phyloP scores from a whole-genome alignment of 2,329 filamentous ascomycete genomes.

The Talaromyces rugulosus region DNA sequence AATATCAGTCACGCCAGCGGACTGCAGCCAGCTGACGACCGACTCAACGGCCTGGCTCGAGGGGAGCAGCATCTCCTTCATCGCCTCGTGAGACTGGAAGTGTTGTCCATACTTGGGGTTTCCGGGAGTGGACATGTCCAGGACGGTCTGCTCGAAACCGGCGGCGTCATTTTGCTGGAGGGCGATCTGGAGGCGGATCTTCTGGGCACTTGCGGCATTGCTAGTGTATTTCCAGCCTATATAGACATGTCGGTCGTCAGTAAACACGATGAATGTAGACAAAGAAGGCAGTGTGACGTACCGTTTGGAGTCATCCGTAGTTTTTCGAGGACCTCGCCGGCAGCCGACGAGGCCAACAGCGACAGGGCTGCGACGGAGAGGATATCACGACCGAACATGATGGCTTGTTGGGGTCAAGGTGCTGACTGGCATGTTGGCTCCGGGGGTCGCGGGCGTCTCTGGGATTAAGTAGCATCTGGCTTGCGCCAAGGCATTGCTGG shows the following conservation, averaged over 20 bases:
- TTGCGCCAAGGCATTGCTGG: not conserved
- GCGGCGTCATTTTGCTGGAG: constrained; percentile 46
- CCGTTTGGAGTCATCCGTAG: not conserved
- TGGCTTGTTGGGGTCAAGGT: not conserved
- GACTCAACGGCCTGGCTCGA: constrained; percentile 43
- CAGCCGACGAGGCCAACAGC: constrained; percentile 2
- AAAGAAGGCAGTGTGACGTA: not conserved
- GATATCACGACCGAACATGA: constrained; percentile 1
- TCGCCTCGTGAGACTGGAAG: constrained; percentile 52
- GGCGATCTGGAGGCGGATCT: constrained; percentile 2
- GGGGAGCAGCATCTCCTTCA: constrained; percentile 53
- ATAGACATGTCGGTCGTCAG: not conserved
- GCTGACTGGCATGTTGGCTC: not conserved
- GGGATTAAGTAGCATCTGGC: not conserved
- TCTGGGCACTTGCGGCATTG: not conserved
- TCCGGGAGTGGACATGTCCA: constrained; percentile 59
- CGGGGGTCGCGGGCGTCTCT: not conserved
- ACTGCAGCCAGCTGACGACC: constrained; percentile 54
- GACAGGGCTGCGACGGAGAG: constrained; percentile 1
- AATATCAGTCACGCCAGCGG: constrained; percentile 47
- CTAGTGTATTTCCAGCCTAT: not conserved
- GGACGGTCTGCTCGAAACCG: constrained; percentile 54
- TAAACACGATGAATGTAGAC: no score
- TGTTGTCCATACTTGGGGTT: constrained; percentile 59
- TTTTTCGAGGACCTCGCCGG: not conserved